Conservation (phyloP, 2,329 filamentous ascomycete genomes). For the Hypoxylon sp. region DNA sequence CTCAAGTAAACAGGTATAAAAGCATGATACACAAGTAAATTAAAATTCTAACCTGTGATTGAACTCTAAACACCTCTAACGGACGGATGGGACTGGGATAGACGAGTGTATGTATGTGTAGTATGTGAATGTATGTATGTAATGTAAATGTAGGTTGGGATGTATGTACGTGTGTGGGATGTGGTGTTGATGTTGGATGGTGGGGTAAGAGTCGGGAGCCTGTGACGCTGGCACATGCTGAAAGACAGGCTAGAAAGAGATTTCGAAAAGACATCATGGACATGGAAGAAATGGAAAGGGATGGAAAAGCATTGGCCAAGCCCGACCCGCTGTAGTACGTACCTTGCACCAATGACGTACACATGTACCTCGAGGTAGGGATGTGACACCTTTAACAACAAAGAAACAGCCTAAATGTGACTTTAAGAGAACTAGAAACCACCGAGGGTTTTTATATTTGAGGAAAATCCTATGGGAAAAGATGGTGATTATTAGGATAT, state of each 20-base stretch:
- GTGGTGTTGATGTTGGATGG: constrained; percentile 30
- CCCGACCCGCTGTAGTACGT: constrained; percentile 24
- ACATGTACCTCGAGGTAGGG: constrained; percentile 12
- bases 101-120: constrained; percentile 11
- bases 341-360: constrained; percentile 34
- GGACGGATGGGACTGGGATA: neutral
- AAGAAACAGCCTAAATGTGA: constrained; percentile 42
- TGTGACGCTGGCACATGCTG: constrained; percentile 46
- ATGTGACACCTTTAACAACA: constrained; percentile 38
- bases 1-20: constrained; percentile 17
- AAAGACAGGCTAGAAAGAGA: constrained; percentile 40
- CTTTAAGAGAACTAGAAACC: constrained; percentile 17
- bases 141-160: constrained; percentile 5
- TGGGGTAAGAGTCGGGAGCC: constrained; percentile 39
- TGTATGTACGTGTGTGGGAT: constrained; percentile 8
- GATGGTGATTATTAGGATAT: neutral
- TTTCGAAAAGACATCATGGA: constrained; percentile 35
- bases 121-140: constrained; percentile 3
- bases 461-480: neutral
- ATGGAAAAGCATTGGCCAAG: constrained; percentile 41
- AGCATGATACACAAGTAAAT: constrained; percentile 2
- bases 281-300: constrained; percentile 36
- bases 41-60: constrained; percentile 8
- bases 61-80: constrained; percentile 1
- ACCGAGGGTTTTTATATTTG: constrained; percentile 33